Percentiles rank a stretch among this genome's conserved stretches.
Evolutionary conservation across 208 protist species (phyloP).

Genomic region (Leishmania turanica): DNA sequence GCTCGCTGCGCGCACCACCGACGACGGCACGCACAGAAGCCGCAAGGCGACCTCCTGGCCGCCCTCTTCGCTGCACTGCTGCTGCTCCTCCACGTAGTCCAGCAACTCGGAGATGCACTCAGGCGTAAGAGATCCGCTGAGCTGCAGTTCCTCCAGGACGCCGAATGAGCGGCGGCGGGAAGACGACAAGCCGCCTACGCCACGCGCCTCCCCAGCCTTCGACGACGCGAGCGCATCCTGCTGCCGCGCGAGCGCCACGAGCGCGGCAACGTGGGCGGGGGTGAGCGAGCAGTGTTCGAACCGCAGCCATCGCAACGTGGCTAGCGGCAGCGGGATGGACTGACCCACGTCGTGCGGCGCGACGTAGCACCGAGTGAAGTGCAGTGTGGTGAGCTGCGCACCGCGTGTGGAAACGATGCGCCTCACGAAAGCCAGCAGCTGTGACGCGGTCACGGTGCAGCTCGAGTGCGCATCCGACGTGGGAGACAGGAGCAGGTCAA

Average conservation of each 20-base stretch:
- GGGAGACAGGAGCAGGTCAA: conserved; percentile 39
- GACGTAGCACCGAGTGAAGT: conserved; percentile 56
- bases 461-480: background rate
- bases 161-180: conserved; percentile 18
- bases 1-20: conserved; percentile 26
- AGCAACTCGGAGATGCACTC: conserved; percentile 52
- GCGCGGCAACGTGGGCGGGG: conserved; percentile 53
- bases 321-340: conserved; percentile 37
- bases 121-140: conserved; percentile 62
- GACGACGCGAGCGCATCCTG: conserved; percentile 14
- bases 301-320: conserved; percentile 35
- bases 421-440: conserved; percentile 47
- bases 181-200: background rate
- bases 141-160: conserved; percentile 55
- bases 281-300: conserved; percentile 71
- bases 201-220: background rate
- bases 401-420: conserved; percentile 36
- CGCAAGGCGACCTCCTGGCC: background rate
- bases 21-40: conserved; percentile 36
- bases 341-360: conserved; percentile 44
- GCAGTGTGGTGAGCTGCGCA: conserved; percentile 30
- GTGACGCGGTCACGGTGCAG: conserved; percentile 3
- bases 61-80: background rate
- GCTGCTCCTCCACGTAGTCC: conserved; percentile 58
- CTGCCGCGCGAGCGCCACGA: conserved; percentile 39